These are phyloP conservation scores for Ramaria rubella DNA, from an alignment of 768 basidiomycete species.

Conservation along the genomic window DNA sequence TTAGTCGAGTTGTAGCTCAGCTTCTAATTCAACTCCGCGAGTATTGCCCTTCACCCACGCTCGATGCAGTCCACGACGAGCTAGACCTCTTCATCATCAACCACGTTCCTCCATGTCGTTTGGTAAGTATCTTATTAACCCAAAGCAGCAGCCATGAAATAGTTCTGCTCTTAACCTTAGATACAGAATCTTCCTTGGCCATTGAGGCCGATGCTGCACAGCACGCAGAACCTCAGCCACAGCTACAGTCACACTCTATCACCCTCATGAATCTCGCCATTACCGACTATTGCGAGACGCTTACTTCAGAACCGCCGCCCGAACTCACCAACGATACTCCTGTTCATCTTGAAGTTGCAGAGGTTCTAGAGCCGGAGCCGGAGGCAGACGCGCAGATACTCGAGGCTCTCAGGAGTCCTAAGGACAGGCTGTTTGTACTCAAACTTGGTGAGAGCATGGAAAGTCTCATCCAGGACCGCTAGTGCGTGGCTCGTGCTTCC, in stretches of 20 bases:
- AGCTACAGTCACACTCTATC: conserved; percentile 1
- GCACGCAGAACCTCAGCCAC: conserved; percentile 6
- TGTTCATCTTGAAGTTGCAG: neutral
- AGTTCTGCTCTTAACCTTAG: neutral
- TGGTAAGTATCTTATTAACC: neutral
- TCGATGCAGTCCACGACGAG: conserved; percentile 9
- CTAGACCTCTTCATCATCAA: neutral
- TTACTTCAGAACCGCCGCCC: neutral
- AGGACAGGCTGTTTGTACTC: conserved; percentile 81
- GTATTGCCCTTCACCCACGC: conserved; percentile 7
- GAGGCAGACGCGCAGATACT: conserved; percentile 64
- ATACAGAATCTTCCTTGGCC: conserved; percentile 7
- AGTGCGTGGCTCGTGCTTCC: conserved; percentile 38
- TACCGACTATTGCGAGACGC: neutral
- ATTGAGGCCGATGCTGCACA: conserved; percentile 5
- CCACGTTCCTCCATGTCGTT: conserved; percentile 10
- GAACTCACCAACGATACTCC: neutral
- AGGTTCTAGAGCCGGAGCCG: conserved; percentile 3
- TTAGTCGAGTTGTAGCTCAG: neutral
- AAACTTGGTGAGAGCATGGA: conserved; percentile 88
- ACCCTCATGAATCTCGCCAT: neutral
- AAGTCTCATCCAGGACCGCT: conserved; percentile 64
- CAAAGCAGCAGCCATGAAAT: neutral
- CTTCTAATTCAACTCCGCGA: neutral
- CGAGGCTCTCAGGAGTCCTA: conserved; percentile 73